Evolutionary conservation across 1,284 basidiomycete genomes (phyloP).

Genomic region (Trichosporon ovoides): DNA sequence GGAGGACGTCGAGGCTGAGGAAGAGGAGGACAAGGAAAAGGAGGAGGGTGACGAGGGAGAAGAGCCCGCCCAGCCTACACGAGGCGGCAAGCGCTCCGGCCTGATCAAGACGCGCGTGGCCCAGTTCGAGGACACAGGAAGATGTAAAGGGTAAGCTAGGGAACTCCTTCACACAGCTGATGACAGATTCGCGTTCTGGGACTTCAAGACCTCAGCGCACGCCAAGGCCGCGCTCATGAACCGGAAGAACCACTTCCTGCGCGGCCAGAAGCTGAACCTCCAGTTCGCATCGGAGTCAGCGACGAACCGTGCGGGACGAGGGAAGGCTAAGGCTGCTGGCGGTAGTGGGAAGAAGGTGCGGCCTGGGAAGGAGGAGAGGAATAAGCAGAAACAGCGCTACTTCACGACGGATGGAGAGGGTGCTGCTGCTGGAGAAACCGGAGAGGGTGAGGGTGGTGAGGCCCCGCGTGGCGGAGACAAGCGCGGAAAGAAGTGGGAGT

Average conservation of each 20-base stretch:
- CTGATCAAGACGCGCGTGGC: conserved; percentile 87
- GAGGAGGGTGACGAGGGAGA: conserved; percentile 35
- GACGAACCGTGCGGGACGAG: conserved; percentile 34
- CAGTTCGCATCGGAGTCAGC: conserved; percentile 45
- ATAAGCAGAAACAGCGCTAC: conserved; percentile 9
- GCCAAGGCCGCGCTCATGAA: conserved; percentile 80
- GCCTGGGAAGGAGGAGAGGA: conserved; percentile 5
- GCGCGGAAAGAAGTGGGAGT: conserved; percentile 47
- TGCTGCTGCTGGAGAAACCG: too few relatives aligned
- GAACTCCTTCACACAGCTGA: background rate
- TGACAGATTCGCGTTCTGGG: conserved; percentile 84
- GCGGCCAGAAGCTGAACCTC: conserved; percentile 57
- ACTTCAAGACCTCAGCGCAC: conserved; percentile 72
- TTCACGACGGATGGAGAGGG: conserved; percentile 11
- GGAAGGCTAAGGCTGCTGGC: conserved; percentile 10
- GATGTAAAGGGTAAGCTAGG: conserved; percentile 80
- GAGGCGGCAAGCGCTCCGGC: conserved; percentile 55
- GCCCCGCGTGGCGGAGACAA: conserved; percentile 10
- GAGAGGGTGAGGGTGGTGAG: background rate
- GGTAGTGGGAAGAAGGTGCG: conserved; percentile 10
- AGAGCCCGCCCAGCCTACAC: conserved; percentile 28
- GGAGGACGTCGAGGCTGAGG: conserved; percentile 18
- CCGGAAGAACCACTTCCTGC: conserved; percentile 72
- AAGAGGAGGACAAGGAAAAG: conserved; percentile 33
- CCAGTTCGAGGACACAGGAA: conserved; percentile 88